A percentile compares a stretch with the other conserved stretches of the same genome.
phyloP scores from a whole-genome alignment of 139 green algal genomes.

The Penium margaritaceum region DNA sequence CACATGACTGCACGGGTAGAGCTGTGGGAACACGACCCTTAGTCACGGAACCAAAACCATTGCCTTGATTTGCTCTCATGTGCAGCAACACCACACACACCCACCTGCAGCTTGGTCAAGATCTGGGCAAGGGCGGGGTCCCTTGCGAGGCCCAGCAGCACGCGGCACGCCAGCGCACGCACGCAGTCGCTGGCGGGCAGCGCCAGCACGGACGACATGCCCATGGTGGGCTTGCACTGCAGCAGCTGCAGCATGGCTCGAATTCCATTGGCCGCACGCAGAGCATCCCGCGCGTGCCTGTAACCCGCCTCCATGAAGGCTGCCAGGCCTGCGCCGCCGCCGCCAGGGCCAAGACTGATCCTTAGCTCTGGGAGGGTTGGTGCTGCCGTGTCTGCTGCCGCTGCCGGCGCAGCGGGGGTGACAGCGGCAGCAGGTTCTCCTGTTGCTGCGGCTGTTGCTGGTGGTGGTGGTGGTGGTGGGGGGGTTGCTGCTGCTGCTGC shows the following conservation, averaged over 20 bases:
- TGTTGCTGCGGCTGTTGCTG: not conserved
- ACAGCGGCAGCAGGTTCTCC: not conserved
- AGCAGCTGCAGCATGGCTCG: constrained; percentile 29
- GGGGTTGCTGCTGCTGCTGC: not conserved
- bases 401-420: not conserved
- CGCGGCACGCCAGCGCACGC: constrained; percentile 48
- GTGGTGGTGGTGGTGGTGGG: not conserved
- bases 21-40: no score
- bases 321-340: constrained; percentile 24
- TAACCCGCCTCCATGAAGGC: constrained; percentile 51
- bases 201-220: constrained; percentile 24
- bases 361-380: constrained; percentile 27
- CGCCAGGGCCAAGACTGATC: constrained; percentile 34
- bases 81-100: no score
- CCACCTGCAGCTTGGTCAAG: constrained; percentile 64
- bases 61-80: no score
- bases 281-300: constrained; percentile 41
- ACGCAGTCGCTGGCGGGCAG: constrained; percentile 35
- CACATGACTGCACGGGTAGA: no score
- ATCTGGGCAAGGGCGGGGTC: constrained; percentile 61
- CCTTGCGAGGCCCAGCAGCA: constrained; percentile 54
- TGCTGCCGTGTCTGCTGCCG: not conserved
- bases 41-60: no score
- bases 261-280: constrained; percentile 60
- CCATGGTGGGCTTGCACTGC: constrained; percentile 39